Evolutionary conservation across 768 basidiomycete genomes (phyloP).

Genomic region (Rhizopogon roseolus): DNA sequence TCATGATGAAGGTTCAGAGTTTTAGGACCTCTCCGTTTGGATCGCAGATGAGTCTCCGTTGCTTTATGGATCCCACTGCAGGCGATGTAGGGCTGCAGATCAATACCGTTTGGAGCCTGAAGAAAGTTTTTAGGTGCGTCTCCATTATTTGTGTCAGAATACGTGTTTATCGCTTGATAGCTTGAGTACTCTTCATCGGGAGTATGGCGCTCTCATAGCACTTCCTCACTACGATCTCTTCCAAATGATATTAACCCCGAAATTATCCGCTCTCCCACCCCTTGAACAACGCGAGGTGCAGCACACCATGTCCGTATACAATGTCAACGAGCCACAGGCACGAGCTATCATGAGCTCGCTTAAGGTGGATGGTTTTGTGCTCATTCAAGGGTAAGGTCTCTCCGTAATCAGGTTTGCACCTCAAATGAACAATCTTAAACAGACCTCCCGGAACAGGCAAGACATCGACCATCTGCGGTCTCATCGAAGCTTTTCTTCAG

Average conservation of each 20-base stretch:
- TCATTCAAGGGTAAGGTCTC: constrained; percentile 87
- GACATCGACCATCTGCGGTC: constrained; percentile 94
- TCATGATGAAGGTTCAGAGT: constrained; percentile 69
- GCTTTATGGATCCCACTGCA: constrained; percentile 33
- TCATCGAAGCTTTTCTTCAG: constrained; percentile 81
- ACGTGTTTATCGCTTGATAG: constrained; percentile 35
- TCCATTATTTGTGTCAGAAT: not conserved
- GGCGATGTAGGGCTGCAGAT: constrained; percentile 60
- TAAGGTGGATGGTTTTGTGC: constrained; percentile 67
- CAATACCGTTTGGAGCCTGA: constrained; percentile 65
- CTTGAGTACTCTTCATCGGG: constrained; percentile 85
- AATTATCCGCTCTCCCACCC: constrained; percentile 42
- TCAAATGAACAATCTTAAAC: constrained; percentile 1
- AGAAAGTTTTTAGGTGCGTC: constrained; percentile 75
- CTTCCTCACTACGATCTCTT: constrained; percentile 80
- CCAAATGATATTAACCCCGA: constrained; percentile 64
- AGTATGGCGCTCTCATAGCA: constrained; percentile 83
- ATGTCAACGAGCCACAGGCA: constrained; percentile 93
- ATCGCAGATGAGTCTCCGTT: constrained; percentile 57
- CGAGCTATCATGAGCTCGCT: constrained; percentile 78
- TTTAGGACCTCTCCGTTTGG: constrained; percentile 39
- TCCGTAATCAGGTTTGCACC: not conserved
- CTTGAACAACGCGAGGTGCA: constrained; percentile 49
- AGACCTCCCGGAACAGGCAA: constrained; percentile 99
- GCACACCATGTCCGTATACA: constrained; percentile 62